Conservation (phyloP, 345 rosid species). For the Eucalyptus camaldulensis region DNA sequence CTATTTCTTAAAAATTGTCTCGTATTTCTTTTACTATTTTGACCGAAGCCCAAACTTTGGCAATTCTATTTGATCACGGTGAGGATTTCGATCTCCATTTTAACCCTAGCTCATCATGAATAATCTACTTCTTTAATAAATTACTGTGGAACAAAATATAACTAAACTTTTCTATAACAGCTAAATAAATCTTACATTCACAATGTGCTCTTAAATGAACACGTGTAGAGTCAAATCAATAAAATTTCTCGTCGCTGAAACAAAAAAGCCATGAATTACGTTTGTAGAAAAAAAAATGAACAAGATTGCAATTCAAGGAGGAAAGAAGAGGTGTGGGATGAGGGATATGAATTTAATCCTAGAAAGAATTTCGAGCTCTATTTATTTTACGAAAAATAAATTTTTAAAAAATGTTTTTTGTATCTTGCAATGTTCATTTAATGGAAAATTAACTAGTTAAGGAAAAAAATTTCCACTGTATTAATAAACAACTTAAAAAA, state of each 20-base stretch:
- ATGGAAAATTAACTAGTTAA: fast-evolving
- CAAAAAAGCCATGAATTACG: too few relatives aligned
- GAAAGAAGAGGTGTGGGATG: background rate
- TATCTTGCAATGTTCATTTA: fast-evolving
- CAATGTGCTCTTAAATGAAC: background rate
- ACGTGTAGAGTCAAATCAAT: background rate
- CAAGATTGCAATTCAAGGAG: background rate
- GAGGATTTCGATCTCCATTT: background rate
- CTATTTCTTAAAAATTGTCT: too few relatives aligned
- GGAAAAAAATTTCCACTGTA: fast-evolving
- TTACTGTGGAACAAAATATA: background rate
- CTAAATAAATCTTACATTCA: too few relatives aligned
- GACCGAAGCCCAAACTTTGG: background rate
- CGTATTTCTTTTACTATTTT: too few relatives aligned
- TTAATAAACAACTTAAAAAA: too few relatives aligned
- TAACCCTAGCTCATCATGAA: background rate
- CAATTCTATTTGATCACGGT: background rate
- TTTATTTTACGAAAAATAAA: too few relatives aligned
- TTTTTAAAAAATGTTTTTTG: too few relatives aligned
- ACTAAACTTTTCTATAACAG: background rate
- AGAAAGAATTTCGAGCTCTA: background rate
- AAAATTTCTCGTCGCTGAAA: fast-evolving
- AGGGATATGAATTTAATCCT: background rate
- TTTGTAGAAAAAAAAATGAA: too few relatives aligned
- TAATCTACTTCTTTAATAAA: too few relatives aligned